Percentiles rank a stretch among this genome's conserved stretches.
Evolutionary conservation across 495 filamentous ascomycete genomes (phyloP).

Genomic region (Penicillium longicatenatum): DNA sequence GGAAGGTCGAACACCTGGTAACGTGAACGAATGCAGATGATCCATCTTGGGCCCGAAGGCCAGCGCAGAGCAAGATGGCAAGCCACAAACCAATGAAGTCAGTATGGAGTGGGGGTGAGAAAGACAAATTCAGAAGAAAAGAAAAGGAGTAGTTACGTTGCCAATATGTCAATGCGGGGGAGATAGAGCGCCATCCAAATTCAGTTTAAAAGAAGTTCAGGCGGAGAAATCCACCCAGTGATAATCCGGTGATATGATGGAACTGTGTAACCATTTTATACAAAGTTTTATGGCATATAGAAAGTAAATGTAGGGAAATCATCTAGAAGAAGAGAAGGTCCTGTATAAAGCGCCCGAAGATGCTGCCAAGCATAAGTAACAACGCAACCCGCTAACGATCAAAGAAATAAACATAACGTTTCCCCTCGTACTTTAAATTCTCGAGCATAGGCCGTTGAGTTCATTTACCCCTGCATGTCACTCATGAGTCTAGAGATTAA

Average conservation of each 20-base stretch:
- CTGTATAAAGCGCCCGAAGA: slow-evolving; percentile 22
- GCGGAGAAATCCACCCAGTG: slow-evolving; percentile 5
- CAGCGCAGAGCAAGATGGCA: slow-evolving; percentile 14
- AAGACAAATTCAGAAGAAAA: slow-evolving; percentile 25
- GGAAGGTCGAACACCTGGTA: slow-evolving; percentile 22
- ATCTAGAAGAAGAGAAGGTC: slow-evolving; percentile 10
- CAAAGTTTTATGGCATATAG: not conserved
- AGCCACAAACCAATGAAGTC: slow-evolving; percentile 22
- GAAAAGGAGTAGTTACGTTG: slow-evolving; percentile 30
- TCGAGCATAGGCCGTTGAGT: not conserved
- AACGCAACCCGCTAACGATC: slow-evolving; percentile 19
- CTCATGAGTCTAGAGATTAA: slow-evolving; percentile 73
- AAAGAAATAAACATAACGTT: slow-evolving; percentile 1
- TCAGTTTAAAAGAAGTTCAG: slow-evolving; percentile 10
- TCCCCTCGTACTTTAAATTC: not conserved
- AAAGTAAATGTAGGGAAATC: slow-evolving; percentile 1
- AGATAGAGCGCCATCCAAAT: slow-evolving; percentile 27
- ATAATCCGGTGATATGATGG: slow-evolving; percentile 18
- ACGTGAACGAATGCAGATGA: slow-evolving; percentile 28
- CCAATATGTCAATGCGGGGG: slow-evolving; percentile 9
- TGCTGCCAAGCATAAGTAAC: slow-evolving; percentile 15
- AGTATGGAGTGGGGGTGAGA: slow-evolving; percentile 8
- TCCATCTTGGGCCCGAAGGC: slow-evolving; percentile 34
- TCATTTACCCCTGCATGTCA: slow-evolving; percentile 46
- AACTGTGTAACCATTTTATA: slow-evolving; percentile 21